phyloP scores from a whole-genome alignment of 345 rosid species.

The Eucalyptus fibrosa region DNA sequence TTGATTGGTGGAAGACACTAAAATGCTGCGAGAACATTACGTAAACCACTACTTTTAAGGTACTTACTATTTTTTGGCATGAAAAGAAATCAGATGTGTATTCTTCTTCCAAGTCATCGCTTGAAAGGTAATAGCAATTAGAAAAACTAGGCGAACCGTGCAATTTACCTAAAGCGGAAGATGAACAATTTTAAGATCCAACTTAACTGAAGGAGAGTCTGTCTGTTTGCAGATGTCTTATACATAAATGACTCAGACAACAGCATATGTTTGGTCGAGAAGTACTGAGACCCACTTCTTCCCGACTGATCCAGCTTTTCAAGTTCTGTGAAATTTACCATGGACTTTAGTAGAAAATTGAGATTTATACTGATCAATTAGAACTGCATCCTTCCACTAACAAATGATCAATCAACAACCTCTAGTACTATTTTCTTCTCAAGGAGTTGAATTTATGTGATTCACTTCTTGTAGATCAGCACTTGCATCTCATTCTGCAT shows the following conservation, averaged over 20 bases:
- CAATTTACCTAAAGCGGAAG: neutral
- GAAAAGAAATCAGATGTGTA: neutral
- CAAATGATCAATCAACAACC: neutral
- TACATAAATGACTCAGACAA: neutral
- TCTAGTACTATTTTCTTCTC: neutral
- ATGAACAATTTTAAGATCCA: neutral
- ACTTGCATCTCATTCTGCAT: neutral
- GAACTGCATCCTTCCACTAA: neutral
- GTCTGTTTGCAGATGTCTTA: neutral
- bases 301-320: neutral
- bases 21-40: neutral
- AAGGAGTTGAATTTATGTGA: neutral
- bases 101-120: neutral
- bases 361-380: neutral
- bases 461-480: neutral
- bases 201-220: neutral
- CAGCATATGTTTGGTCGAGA: neutral
- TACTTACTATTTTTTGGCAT: neutral
- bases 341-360: neutral
- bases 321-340: neutral
- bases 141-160: neutral
- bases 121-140: neutral
- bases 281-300: neutral
- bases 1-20: neutral
- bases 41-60: neutral